Evolutionary conservation across 768 basidiomycete species (phyloP), one percentile per base, ranked within the genome.

Genomic region (Boletus subparvulus): DNA sequence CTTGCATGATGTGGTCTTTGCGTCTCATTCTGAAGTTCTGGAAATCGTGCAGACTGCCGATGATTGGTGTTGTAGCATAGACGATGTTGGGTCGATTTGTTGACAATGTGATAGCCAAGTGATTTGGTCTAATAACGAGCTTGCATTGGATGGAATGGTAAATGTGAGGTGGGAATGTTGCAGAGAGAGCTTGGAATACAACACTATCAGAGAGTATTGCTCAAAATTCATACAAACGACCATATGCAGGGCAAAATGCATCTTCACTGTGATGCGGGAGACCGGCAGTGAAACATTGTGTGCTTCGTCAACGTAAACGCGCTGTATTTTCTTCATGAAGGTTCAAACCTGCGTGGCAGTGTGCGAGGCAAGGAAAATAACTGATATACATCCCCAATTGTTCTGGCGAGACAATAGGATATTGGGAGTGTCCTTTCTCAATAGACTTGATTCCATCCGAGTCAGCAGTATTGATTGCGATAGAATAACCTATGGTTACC

Each of bases 321-420:
- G 16, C 2, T 12, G 0, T 2, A 56, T 49, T 19, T 41, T 56
- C 13, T 36, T 11, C 0, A 0, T 10, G 3, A 55, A 59, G 0
- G 33, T 3, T 0, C 3, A 17, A 7, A 52, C 13, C 33, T 55
- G 26, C n/a, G 35, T 1, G 55, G 6, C 6, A 55, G 46, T 24
- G n/a, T 0, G 54, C 54, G 0, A 55, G 49, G 2, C 36, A 33
- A n/a, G 54, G 37, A 3, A 60, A 30, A 28, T 60, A 50, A 8
- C 42, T 37, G 6, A 55, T 49, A 30, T 33, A 52, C 13, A n/a
- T 12, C 0, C 59, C 54, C 1, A 60, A 36, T 9, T 60, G 59
- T 17, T 55, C 54, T 0, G 50, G 59, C 2, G 47, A 60, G 8
- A 60, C 53, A 2, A 60, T 55, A 3, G 55, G 16, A 33, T 60